These are phyloP conservation scores for Globisporangium uncinulatum DNA, from an alignment of 352 stramenopile genomes.

Conservation along the genomic window DNA sequence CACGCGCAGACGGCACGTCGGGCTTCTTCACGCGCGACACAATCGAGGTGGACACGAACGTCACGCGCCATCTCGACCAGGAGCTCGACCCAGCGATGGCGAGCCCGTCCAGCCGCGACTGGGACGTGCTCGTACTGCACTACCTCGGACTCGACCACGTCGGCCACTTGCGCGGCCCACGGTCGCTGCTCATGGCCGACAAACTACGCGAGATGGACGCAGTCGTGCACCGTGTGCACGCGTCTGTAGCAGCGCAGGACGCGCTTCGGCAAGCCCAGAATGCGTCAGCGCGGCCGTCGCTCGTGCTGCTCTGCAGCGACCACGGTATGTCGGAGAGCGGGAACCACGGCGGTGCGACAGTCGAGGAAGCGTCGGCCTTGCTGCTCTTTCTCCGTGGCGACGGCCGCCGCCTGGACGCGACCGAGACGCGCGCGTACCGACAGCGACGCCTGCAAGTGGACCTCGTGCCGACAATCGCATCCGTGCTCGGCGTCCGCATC, in stretches of 20 bases:
- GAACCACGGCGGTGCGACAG: constrained; percentile 80
- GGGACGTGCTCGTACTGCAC: constrained; percentile 83
- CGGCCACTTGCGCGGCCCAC: constrained; percentile 72
- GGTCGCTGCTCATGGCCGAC: constrained; percentile 65
- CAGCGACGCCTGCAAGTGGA: constrained; percentile 62
- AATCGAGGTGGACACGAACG: constrained; percentile 81
- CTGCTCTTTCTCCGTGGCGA: constrained; percentile 70
- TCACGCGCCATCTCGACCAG: constrained; percentile 78
- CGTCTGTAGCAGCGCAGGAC: constrained; percentile 61
- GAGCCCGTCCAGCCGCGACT: constrained; percentile 60
- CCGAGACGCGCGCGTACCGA: constrained; percentile 4
- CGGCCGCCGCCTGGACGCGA: constrained; percentile 10
- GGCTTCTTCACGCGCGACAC: constrained; percentile 88
- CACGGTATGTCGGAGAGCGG: constrained; percentile 88
- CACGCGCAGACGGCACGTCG: constrained; percentile 70
- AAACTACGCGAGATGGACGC: constrained; percentile 86
- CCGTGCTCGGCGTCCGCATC: constrained; percentile 67
- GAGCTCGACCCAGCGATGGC: constrained; percentile 75
- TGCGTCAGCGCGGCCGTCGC: constrained; percentile 26
- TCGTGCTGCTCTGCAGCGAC: constrained; percentile 83
- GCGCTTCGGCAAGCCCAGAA: constrained; percentile 18
- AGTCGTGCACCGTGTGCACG: constrained; percentile 51
- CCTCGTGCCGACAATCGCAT: constrained; percentile 76
- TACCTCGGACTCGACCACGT: constrained; percentile 87
- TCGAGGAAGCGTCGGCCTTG: constrained; percentile 80